These are phyloP conservation scores for Zygotorulaspora danielsina DNA, from an alignment of 805 yeast genomes.

Conservation along the genomic window DNA sequence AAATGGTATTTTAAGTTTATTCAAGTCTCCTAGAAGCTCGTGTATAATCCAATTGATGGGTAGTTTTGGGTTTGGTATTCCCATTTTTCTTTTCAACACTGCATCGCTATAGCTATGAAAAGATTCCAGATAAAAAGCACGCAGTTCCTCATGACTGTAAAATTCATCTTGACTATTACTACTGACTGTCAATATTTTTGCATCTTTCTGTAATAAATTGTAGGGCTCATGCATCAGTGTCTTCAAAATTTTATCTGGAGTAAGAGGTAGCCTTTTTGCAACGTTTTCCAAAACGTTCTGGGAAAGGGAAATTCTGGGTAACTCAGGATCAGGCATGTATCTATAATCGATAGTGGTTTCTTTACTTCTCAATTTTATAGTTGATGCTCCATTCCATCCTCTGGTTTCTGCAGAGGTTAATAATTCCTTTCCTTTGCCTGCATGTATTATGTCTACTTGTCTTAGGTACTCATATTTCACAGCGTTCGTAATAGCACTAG, in stretches of 20 bases:
- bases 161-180: constrained; percentile 31
- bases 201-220: constrained; percentile 64
- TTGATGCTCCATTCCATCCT: constrained; percentile 82
- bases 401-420: constrained; percentile 58
- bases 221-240: constrained; percentile 48
- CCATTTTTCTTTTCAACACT: constrained; percentile 19
- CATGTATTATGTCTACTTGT: constrained; percentile 50
- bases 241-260: constrained; percentile 58
- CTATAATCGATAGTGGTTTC: constrained; percentile 84
- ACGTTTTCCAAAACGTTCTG: constrained; percentile 42
- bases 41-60: constrained; percentile 80
- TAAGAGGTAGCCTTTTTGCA: constrained; percentile 43
- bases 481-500: constrained; percentile 74
- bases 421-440: constrained; percentile 34
- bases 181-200: constrained; percentile 58
- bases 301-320: constrained; percentile 54
- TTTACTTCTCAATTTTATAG: constrained; percentile 66
- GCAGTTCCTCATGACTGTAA: constrained; percentile 36
- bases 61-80: constrained; percentile 31
- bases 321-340: constrained; percentile 91
- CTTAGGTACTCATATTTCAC: constrained; percentile 67
- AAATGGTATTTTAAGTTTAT: constrained; percentile 42
- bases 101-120: constrained; percentile 35
- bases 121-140: constrained; percentile 47
- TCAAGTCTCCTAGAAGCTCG: constrained; percentile 67